Percentiles rank a stretch among this genome's conserved stretches.
These are phyloP conservation scores for Platismatia glauca DNA, from an alignment of 495 filamentous ascomycete genomes.

Conservation along the genomic window DNA sequence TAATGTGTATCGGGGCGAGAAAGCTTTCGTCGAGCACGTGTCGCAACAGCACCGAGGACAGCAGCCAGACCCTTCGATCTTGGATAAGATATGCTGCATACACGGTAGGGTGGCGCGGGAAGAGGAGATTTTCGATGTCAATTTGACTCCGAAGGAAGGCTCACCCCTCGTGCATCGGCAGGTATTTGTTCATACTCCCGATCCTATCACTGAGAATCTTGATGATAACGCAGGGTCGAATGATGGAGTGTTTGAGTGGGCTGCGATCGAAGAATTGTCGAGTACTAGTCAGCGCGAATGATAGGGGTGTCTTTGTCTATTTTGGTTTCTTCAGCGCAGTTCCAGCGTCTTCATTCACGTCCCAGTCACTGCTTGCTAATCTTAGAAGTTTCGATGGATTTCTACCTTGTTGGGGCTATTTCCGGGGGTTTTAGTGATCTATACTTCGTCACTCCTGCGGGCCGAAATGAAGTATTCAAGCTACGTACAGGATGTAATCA, in stretches of 20 bases:
- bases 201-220: neutral
- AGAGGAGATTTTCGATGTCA: slow-evolving; percentile 35
- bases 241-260: neutral
- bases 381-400: too few relatives aligned
- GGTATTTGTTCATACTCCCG: neutral
- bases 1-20: slow-evolving; percentile 28
- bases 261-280: neutral
- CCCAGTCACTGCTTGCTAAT: too few relatives aligned
- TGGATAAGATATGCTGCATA: slow-evolving; percentile 25
- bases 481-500: too few relatives aligned
- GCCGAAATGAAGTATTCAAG: too few relatives aligned
- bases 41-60: slow-evolving; percentile 26
- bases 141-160: slow-evolving; percentile 21
- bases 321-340: too few relatives aligned
- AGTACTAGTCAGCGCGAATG: neutral
- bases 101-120: slow-evolving; percentile 24
- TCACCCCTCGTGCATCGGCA: neutral
- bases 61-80: slow-evolving; percentile 3
- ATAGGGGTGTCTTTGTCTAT: neutral
- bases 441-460: too few relatives aligned
- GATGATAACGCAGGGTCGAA: neutral
- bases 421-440: too few relatives aligned
- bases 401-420: too few relatives aligned
- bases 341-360: too few relatives aligned
- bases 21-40: slow-evolving; percentile 37